Evolutionary conservation across 768 basidiomycete species (phyloP), one percentile per base, ranked within the genome.

Genomic region (Amanita thiersii): DNA sequence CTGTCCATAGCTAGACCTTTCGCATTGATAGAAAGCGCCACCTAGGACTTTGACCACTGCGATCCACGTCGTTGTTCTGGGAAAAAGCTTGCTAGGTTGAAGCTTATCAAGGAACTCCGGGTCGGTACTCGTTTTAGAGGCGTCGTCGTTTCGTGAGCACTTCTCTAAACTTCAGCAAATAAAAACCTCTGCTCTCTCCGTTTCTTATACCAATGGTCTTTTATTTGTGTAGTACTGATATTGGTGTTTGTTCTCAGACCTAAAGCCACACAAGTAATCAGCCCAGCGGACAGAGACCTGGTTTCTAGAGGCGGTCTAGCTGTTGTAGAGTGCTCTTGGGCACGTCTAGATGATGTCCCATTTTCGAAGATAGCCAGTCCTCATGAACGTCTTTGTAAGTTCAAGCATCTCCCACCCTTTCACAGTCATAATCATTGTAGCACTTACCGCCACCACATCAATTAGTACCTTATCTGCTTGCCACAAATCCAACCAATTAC

Each of bases 261-360:
- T 2, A 87, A 90, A 55, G 94, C 81, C 0, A 84, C 70, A 20
- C 70, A 76, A 50, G 66, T 85, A 17, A 72, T 97, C 15, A 86
- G 80, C 34, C 91, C 90, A 1, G 73, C 81, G 1, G 96, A 99
- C 55, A 73, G 78, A n/a, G 80, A 83, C 3, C 77, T 93, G 43
- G 67, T 98, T 6, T 64, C 73, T 0, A 66, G 70, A 33, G 66
- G 68, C 24, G 96, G 96, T 0, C 63, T 97, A 4, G 96, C 94
- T 1, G 96, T 99, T n/a, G 89, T 99, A 2, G 96, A 99, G 57
- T 98, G 94, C 58, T 94, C 90, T 3, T 99, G 96, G 96, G 94
- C 96, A 1, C 76, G 92, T 15, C 62, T 98, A 5, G 89, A 89
- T 34, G 96, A 98, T 43, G 82, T 99, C 5, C 96, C 96, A 1